These are phyloP conservation scores for Pistacia vera DNA, from an alignment of 345 rosid genomes.

Conservation along the genomic window DNA sequence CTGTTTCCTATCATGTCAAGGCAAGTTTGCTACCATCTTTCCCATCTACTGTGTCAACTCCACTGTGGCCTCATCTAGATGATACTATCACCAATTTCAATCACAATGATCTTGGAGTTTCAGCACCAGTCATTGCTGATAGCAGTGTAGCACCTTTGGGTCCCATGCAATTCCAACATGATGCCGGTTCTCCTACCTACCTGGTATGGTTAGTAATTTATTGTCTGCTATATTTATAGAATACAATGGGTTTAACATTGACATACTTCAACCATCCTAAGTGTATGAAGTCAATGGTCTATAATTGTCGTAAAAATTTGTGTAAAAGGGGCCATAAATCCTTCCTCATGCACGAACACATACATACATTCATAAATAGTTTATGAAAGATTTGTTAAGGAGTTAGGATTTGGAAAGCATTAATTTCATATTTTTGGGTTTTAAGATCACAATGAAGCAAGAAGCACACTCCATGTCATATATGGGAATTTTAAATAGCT, in stretches of 20 bases:
- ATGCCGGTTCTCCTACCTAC: slow-evolving; percentile 26
- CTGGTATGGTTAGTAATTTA: slow-evolving; percentile 29
- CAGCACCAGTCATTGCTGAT: slow-evolving; percentile 25
- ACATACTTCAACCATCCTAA: too few relatives aligned
- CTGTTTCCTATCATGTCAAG: slow-evolving; percentile 36
- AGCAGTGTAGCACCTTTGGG: slow-evolving; percentile 18
- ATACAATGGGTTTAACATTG: too few relatives aligned
- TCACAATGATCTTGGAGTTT: slow-evolving; percentile 27
- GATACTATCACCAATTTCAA: slow-evolving; percentile 30
- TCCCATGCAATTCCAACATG: slow-evolving; percentile 31
- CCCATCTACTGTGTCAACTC: slow-evolving; percentile 29
- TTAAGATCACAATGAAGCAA: slow-evolving; percentile 2
- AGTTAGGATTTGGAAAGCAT: neutral
- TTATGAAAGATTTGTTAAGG: slow-evolving; percentile 4
- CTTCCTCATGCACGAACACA: too few relatives aligned
- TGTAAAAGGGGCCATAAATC: too few relatives aligned
- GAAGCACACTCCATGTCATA: slow-evolving; percentile 3
- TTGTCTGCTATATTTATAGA: neutral
- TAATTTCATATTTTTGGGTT: neutral
- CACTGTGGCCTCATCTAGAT: slow-evolving; percentile 45
- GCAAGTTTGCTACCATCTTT: slow-evolving; percentile 30
- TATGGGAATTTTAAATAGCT: slow-evolving; percentile 11
- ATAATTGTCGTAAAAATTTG: too few relatives aligned
- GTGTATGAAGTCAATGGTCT: too few relatives aligned
- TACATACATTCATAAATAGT: neutral